phyloP scores from a whole-genome alignment of 2,329 filamentous ascomycete species.

The Fusarium dlaminii region DNA sequence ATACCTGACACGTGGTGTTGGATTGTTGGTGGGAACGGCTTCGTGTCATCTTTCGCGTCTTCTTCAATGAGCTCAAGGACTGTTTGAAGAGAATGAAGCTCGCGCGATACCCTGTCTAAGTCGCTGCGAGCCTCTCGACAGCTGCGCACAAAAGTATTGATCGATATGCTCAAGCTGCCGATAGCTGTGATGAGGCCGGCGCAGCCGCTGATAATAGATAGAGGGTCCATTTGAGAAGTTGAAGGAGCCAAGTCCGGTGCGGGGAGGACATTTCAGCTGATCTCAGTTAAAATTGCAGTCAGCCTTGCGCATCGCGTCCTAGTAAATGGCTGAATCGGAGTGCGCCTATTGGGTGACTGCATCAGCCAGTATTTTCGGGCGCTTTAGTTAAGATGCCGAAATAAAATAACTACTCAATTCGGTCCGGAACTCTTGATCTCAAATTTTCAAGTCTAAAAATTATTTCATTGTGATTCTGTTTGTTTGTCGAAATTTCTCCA shows the following conservation, averaged over 20 bases:
- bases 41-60: conserved; percentile 1
- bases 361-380: background rate
- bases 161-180: background rate
- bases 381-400: background rate
- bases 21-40: background rate
- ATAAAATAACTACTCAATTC: background rate
- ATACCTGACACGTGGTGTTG: conserved; percentile 1
- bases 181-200: conserved; percentile 13
- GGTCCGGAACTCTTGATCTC: background rate
- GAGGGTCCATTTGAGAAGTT: background rate
- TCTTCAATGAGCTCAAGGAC: conserved; percentile 27
- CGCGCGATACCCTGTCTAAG: conserved; percentile 23
- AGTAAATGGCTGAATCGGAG: background rate
- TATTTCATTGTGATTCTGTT: background rate
- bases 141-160: conserved; percentile 12
- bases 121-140: conserved; percentile 25
- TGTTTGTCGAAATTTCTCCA: background rate
- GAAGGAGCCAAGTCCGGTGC: background rate
- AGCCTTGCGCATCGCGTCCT: background rate
- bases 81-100: conserved; percentile 13
- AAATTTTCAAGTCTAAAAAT: no score
- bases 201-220: conserved; percentile 19
- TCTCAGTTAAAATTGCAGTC: background rate
- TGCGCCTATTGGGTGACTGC: background rate
- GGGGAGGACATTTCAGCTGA: background rate